A percentile compares a stretch with the other conserved stretches of the same genome.
Evolutionary conservation across 495 filamentous ascomycete species (phyloP).

Genomic region (Rostrohypoxylon terebratum): DNA sequence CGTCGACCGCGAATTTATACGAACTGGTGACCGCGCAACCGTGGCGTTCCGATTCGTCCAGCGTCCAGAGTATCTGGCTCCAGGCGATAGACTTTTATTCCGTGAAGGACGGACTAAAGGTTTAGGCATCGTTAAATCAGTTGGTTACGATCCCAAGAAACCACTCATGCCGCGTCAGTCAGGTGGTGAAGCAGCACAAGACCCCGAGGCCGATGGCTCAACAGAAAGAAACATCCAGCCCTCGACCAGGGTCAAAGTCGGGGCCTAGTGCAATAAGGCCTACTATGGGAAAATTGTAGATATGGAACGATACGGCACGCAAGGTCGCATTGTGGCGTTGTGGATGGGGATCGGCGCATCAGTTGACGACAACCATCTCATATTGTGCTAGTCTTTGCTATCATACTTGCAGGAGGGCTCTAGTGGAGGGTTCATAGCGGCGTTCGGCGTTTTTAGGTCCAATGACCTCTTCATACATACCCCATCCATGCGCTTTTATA

Average conservation of each 20-base stretch:
- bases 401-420: neutral
- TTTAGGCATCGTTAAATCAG: conserved; percentile 89
- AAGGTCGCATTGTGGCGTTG: neutral
- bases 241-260: conserved; percentile 24
- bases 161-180: conserved; percentile 50
- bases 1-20: conserved; percentile 94
- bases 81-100: conserved; percentile 91
- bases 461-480: neutral
- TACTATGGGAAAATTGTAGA: neutral
- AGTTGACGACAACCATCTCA: neutral
- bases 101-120: conserved; percentile 96
- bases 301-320: neutral
- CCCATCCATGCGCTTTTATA: neutral
- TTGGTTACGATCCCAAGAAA: conserved; percentile 81
- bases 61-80: conserved; percentile 90
- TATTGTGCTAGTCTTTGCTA: neutral
- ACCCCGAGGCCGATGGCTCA: conserved; percentile 26
- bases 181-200: conserved; percentile 40
- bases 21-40: conserved; percentile 89
- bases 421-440: neutral
- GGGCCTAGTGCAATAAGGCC: conserved; percentile 8
- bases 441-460: conserved; percentile 11
- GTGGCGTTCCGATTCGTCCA: conserved; percentile 97
- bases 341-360: neutral
- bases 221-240: conserved; percentile 25